Evolutionary conservation across 1,139 yeast species (phyloP).

Genomic region (Blastobotrys indianensis): DNA sequence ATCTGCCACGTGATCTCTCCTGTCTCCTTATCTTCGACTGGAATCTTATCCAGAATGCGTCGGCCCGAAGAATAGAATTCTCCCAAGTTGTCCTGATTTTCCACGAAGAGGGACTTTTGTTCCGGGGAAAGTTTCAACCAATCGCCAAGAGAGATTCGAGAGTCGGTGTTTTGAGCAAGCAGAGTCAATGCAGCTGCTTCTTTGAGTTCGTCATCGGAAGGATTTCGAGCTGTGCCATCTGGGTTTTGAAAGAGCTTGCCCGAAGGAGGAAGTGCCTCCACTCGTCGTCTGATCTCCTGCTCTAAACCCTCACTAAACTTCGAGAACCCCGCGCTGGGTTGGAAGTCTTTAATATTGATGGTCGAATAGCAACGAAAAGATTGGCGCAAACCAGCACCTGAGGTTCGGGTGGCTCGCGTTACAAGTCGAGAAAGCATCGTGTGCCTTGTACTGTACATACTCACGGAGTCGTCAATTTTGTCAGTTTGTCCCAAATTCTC

Average conservation of each 20-base stretch:
- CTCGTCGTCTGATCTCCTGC: slow-evolving; percentile 28
- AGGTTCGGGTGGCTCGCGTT: neutral
- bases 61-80: slow-evolving; percentile 52
- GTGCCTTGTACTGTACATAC: neutral
- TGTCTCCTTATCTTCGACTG: slow-evolving; percentile 70
- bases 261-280: slow-evolving; percentile 30
- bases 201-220: slow-evolving; percentile 66
- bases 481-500: too few species aligned
- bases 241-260: slow-evolving; percentile 56
- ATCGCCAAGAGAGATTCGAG: slow-evolving; percentile 55
- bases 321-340: slow-evolving; percentile 23
- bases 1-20: slow-evolving; percentile 79
- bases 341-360: slow-evolving; percentile 19
- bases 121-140: slow-evolving; percentile 51
- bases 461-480: too few species aligned
- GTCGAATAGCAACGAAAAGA: slow-evolving; percentile 8
- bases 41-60: slow-evolving; percentile 76
- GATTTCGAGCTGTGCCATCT: slow-evolving; percentile 72
- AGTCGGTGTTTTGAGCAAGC: slow-evolving; percentile 39
- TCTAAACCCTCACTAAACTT: slow-evolving; percentile 28
- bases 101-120: slow-evolving; percentile 53
- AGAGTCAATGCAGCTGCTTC: slow-evolving; percentile 67
- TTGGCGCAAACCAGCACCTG: neutral
- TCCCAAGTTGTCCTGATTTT: slow-evolving; percentile 58
- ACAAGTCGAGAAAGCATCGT: slow-evolving; percentile 8